These are phyloP conservation scores for Papiliotrema nemorosa DNA, from an alignment of 1,284 basidiomycete species.

Conservation along the genomic window DNA sequence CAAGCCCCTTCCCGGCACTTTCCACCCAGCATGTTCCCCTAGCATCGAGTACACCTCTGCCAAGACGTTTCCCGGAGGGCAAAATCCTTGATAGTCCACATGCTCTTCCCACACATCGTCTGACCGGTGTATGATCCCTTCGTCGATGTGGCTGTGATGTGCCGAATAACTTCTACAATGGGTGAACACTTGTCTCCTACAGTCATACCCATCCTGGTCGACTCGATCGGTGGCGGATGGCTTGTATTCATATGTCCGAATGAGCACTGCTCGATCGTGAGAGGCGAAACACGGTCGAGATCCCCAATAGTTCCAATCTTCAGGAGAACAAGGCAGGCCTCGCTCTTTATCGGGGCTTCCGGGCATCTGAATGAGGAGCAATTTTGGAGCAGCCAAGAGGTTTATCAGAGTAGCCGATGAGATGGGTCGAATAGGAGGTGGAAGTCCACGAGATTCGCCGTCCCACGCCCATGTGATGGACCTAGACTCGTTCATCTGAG, in stretches of 20 bases:
- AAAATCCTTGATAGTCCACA: constrained; percentile 5
- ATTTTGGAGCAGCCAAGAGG: not conserved
- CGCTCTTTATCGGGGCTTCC: not conserved
- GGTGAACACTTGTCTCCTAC: constrained; percentile 6
- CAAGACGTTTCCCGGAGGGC: not conserved
- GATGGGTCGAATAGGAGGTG: not conserved
- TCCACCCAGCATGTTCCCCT: constrained; percentile 3
- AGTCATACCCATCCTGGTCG: too few relatives aligned
- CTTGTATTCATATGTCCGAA: constrained; percentile 8
- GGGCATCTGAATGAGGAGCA: not conserved
- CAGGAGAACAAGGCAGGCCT: not conserved
- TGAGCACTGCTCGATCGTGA: constrained; percentile 2
- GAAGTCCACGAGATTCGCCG: not conserved
- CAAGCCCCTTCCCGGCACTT: not conserved
- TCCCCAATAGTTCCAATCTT: not conserved
- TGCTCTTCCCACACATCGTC: constrained; percentile 12
- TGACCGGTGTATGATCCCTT: constrained; percentile 1
- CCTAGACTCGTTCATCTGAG: not conserved
- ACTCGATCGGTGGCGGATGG: too few relatives aligned
- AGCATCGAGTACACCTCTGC: not conserved
- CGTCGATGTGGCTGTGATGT: constrained; percentile 6
- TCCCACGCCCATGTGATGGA: constrained; percentile 3
- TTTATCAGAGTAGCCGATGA: not conserved
- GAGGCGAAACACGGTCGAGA: not conserved
- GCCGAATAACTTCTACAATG: constrained; percentile 8